Evolutionary conservation across 176 grass and related monocot genomes (phyloP).

Genomic region (Oryza rufipogon): DNA sequence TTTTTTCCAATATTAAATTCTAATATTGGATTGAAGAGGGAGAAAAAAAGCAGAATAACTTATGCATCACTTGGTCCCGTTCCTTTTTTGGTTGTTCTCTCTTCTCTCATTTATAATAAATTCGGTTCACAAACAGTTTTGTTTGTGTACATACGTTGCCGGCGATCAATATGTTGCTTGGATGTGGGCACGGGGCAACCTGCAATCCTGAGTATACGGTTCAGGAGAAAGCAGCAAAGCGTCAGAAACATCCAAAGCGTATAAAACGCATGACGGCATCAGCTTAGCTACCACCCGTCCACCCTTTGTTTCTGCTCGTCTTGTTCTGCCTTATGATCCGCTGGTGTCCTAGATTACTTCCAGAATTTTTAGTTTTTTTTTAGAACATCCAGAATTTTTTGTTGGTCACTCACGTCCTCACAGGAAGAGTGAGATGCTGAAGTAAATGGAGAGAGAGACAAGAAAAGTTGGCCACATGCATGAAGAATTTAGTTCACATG

Average conservation of each 20-base stretch:
- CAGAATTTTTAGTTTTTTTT: background rate
- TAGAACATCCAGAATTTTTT: background rate
- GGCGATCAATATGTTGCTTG: background rate
- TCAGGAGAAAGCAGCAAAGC: constrained; percentile 23
- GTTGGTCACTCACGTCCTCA: constrained; percentile 7
- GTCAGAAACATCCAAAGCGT: constrained; percentile 33
- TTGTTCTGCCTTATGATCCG: constrained; percentile 8
- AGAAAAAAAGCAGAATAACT: background rate
- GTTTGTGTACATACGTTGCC: background rate
- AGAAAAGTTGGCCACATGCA: background rate
- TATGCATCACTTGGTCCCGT: background rate
- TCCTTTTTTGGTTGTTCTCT: background rate
- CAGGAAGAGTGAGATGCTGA: background rate
- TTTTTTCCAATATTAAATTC: background rate
- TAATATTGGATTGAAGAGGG: background rate
- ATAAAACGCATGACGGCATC: constrained; percentile 11
- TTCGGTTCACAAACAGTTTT: background rate
- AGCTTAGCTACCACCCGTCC: constrained; percentile 18
- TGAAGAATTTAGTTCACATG: background rate
- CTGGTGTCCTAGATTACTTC: background rate
- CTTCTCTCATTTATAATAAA: background rate
- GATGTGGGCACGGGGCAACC: background rate
- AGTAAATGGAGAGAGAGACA: background rate
- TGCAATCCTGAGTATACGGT: background rate
- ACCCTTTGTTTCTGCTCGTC: background rate